A percentile compares a stretch with the other conserved stretches of the same genome.
phyloP scores from a whole-genome alignment of 148 eudicot species.

The Cornus controversa region DNA sequence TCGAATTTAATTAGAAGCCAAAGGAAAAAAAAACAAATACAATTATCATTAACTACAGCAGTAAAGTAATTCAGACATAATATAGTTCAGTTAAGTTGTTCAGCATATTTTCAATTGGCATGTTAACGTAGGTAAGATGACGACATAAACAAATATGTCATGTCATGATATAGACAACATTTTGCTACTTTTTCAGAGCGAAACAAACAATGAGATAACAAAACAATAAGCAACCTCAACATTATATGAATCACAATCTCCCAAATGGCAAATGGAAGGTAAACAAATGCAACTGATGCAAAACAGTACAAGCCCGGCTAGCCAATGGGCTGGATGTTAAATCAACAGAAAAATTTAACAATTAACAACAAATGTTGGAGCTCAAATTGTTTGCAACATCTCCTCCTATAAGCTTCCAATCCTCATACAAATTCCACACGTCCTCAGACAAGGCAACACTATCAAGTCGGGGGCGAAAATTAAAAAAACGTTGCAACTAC shows the following conservation, averaged over 20 bases:
- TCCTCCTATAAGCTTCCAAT: background rate
- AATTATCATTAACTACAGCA: background rate
- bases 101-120: background rate
- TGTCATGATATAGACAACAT: no score
- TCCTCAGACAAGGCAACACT: background rate
- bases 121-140: background rate
- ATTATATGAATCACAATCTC: background rate
- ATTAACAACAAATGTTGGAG: no score
- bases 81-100: no score
- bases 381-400: no score
- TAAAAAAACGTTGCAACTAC: background rate
- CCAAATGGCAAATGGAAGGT: background rate
- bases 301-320: no score
- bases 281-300: background rate
- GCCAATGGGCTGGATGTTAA: no score
- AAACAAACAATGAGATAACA: background rate
- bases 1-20: background rate
- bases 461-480: background rate
- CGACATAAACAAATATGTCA: no score
- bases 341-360: no score
- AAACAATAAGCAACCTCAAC: background rate
- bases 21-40: background rate
- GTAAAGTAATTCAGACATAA: background rate
- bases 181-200: background rate
- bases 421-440: background rate